Evolutionary conservation across 179 eudicot genomes (phyloP).

Genomic region (Silene coronaria): DNA sequence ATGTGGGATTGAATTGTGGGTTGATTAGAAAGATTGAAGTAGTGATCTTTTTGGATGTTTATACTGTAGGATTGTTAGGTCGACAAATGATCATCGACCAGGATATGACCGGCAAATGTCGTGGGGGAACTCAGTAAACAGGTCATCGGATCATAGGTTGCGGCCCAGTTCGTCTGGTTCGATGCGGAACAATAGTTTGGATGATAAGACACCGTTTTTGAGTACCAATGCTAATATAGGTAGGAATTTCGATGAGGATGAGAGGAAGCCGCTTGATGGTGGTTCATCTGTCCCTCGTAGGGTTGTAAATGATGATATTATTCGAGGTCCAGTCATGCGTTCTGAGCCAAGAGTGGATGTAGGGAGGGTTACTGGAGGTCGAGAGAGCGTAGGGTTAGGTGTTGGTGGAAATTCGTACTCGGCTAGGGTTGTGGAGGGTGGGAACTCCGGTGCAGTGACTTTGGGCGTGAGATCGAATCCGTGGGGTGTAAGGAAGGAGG

Average conservation of each 20-base stretch:
- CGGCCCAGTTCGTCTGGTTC: conserved; percentile 82
- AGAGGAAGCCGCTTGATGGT: conserved; percentile 83
- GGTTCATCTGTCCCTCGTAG: conserved; percentile 50
- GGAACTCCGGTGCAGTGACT: conserved; percentile 26
- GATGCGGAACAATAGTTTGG: conserved; percentile 40
- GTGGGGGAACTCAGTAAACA: conserved; percentile 66
- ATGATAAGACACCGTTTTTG: conserved; percentile 68
- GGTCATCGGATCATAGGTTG: conserved; percentile 58
- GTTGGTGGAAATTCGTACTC: conserved; percentile 41
- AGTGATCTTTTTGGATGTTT: not conserved
- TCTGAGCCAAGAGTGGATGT: conserved; percentile 41
- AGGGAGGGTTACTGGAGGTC: conserved; percentile 31
- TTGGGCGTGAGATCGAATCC: conserved; percentile 50
- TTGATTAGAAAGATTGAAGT: not conserved
- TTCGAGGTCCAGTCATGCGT: conserved; percentile 31
- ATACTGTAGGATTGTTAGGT: conserved; percentile 54
- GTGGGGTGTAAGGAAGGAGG: conserved; percentile 66
- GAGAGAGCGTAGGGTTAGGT: conserved; percentile 24
- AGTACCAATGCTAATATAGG: conserved; percentile 48
- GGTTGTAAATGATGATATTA: conserved; percentile 57
- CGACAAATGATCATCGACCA: conserved; percentile 42
- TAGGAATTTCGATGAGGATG: conserved; percentile 91
- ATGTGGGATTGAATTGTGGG: not conserved
- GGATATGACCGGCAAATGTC: conserved; percentile 50
- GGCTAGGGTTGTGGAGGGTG: conserved; percentile 45